phyloP scores from a whole-genome alignment of 345 rosid species.

The Cardiospermum halicacabum region DNA sequence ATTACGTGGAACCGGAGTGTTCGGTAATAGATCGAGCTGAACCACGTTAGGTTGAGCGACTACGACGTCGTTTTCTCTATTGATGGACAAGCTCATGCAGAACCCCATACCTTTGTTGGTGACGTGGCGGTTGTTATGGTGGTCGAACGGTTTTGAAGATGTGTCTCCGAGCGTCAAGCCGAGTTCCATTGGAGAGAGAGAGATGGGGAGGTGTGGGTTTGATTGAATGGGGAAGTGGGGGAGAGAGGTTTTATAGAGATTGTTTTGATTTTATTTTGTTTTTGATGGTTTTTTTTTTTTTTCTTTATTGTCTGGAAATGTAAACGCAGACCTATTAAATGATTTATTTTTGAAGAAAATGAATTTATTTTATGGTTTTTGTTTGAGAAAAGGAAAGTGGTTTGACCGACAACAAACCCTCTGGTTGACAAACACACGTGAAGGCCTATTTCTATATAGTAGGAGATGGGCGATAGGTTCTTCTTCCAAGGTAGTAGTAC shows the following conservation, averaged over 20 bases:
- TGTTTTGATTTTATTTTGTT: slow-evolving; percentile 3
- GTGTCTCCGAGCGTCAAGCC: slow-evolving; percentile 27
- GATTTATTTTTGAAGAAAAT: not conserved
- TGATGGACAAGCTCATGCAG: slow-evolving; percentile 24
- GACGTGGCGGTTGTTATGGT: too few relatives aligned
- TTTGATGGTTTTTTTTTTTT: too few relatives aligned
- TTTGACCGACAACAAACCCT: slow-evolving; percentile 26
- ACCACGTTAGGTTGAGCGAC: slow-evolving; percentile 6
- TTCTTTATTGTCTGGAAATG: too few relatives aligned
- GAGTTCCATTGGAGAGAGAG: slow-evolving; percentile 24
- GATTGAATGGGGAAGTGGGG: slow-evolving; percentile 4
- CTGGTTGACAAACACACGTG: slow-evolving; percentile 21
- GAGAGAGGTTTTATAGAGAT: slow-evolving; percentile 4
- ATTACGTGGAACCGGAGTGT: slow-evolving; percentile 24
- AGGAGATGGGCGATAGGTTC: not conserved
- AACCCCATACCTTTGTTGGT: slow-evolving; percentile 17
- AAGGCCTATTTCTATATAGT: slow-evolving; percentile 6
- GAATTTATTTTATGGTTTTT: not conserved
- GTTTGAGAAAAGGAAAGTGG: slow-evolving; percentile 9
- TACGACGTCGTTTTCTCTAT: not conserved
- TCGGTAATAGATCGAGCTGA: slow-evolving; percentile 33
- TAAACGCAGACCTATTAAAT: not conserved
- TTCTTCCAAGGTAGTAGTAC: too few relatives aligned
- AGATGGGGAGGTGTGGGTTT: not conserved
- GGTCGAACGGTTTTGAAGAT: too few relatives aligned